Conservation (phyloP, 208 protist genomes). For the Trypanosoma lewisi region DNA sequence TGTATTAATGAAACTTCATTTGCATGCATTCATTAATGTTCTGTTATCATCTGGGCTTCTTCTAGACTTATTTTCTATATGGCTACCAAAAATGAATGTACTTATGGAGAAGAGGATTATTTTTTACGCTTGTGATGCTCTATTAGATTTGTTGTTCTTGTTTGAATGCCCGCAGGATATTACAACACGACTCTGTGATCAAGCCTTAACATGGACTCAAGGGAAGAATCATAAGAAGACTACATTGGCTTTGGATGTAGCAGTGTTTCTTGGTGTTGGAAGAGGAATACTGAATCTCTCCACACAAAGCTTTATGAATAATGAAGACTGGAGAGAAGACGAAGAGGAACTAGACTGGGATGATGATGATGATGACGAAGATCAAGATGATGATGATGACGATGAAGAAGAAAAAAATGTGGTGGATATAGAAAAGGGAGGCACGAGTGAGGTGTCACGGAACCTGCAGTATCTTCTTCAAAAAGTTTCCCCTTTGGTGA, state of each 20-base stretch:
- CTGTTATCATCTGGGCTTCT: constrained; percentile 35
- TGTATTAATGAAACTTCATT: constrained; percentile 42
- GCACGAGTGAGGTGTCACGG: neutral
- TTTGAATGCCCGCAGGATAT: constrained; percentile 19
- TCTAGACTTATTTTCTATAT: constrained; percentile 36
- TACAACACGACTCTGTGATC: neutral
- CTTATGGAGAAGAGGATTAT: constrained; percentile 27
- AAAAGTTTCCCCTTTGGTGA: constrained; percentile 21
- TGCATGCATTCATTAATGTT: constrained; percentile 35
- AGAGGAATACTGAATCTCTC: constrained; percentile 28
- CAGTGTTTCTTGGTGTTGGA: constrained; percentile 33
- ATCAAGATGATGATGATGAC: constrained; percentile 17
- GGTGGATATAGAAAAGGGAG: neutral
- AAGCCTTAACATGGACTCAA: constrained; percentile 7
- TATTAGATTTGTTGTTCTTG: constrained; percentile 45
- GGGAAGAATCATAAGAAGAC: neutral
- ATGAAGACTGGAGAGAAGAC: constrained; percentile 9
- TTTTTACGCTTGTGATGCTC: constrained; percentile 36
- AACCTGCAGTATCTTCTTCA: constrained; percentile 13
- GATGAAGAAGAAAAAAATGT: neutral
- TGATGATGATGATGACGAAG: constrained; percentile 22
- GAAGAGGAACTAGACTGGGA: neutral
- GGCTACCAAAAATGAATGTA: constrained; percentile 41
- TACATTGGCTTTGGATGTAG: constrained; percentile 23
- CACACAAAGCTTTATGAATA: neutral